A percentile compares a stretch with the other conserved stretches of the same genome.
These are phyloP conservation scores for Microdochium paspali DNA, from an alignment of 2,329 filamentous ascomycete species.

Conservation along the genomic window DNA sequence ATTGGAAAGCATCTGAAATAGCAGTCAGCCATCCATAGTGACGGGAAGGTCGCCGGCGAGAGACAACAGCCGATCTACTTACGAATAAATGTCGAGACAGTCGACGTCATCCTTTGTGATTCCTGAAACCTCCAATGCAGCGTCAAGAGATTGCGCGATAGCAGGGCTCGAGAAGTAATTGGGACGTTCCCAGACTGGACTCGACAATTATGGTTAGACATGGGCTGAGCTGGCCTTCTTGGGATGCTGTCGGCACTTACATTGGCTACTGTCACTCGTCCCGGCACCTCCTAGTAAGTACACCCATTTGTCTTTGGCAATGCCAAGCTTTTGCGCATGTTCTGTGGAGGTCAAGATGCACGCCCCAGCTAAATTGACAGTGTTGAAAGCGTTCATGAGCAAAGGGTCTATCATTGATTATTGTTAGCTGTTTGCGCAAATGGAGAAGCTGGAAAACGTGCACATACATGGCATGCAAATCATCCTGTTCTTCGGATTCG, in stretches of 20 bases:
- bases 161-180: constrained; percentile 48
- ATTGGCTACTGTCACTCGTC: constrained; percentile 22
- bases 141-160: constrained; percentile 47
- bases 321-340: constrained; percentile 41
- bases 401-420: constrained; percentile 33
- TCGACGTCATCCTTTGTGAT: constrained; percentile 43
- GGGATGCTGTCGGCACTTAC: too few relatives aligned
- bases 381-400: constrained; percentile 65
- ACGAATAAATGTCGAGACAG: constrained; percentile 54
- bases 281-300: constrained; percentile 57
- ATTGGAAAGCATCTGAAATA: constrained; percentile 49
- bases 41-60: too few relatives aligned
- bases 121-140: constrained; percentile 36
- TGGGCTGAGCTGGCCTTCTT: too few relatives aligned
- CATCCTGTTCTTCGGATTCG: constrained; percentile 51
- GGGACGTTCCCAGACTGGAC: constrained; percentile 50
- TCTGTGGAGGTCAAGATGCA: constrained; percentile 49
- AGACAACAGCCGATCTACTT: not conserved
- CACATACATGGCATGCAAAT: constrained; percentile 49
- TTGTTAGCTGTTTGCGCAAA: not conserved
- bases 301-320: constrained; percentile 49
- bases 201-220: not conserved
- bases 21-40: not conserved
- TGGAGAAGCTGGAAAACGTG: not conserved
- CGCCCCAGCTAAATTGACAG: constrained; percentile 53